These are phyloP conservation scores for Pyrus communis DNA, from an alignment of 306 rosid species.

Conservation along the genomic window DNA sequence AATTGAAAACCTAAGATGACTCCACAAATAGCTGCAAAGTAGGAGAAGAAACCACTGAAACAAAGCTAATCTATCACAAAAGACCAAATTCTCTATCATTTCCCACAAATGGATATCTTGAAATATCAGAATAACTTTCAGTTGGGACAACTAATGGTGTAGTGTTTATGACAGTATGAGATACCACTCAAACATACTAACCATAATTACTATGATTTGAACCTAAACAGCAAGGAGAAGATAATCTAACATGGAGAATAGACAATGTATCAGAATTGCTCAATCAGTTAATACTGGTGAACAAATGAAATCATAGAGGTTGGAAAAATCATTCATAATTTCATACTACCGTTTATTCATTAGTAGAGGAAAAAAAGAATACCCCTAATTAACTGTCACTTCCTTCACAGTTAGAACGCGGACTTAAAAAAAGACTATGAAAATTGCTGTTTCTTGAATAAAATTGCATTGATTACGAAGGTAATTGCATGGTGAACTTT, in stretches of 20 bases:
- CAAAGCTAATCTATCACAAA: neutral
- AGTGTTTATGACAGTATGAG: neutral
- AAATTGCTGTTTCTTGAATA: neutral
- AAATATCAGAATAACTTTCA: neutral
- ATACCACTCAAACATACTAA: neutral
- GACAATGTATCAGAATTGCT: neutral
- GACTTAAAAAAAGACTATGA: neutral
- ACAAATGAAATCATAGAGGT: neutral
- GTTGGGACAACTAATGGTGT: neutral
- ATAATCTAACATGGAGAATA: neutral
- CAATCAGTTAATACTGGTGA: neutral
- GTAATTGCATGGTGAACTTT: neutral
- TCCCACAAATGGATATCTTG: neutral
- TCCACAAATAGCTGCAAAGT: neutral
- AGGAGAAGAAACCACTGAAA: neutral
- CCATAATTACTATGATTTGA: neutral
- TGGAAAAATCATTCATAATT: neutral
- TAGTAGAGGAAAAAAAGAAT: neutral
- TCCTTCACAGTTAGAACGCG: neutral
- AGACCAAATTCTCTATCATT: neutral
- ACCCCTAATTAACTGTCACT: neutral
- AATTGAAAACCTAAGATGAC: neutral
- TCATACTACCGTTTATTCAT: neutral
- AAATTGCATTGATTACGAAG: neutral
- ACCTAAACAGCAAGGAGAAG: neutral